These are phyloP conservation scores for Falciphora oryzae DNA, from an alignment of 2,329 filamentous ascomycete genomes.

Conservation along the genomic window DNA sequence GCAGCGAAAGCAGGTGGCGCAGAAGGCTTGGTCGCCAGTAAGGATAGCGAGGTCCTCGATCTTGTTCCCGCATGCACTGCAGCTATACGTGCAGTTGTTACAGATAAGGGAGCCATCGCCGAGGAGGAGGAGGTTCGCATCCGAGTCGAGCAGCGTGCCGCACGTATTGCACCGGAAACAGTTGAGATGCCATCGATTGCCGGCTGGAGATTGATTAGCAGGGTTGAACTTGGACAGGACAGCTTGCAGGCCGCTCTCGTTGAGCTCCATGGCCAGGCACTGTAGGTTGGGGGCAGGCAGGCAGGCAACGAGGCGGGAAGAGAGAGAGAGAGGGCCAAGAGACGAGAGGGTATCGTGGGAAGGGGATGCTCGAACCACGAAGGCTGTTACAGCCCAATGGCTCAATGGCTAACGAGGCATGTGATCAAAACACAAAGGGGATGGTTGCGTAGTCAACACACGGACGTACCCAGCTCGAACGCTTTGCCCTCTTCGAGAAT, in stretches of 20 bases:
- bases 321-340: conserved; percentile 4
- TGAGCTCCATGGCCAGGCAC: conserved; percentile 8
- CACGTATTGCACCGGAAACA: conserved; percentile 98
- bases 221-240: conserved; percentile 22
- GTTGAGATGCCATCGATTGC: conserved; percentile 97
- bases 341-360: neutral
- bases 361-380: neutral
- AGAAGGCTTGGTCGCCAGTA: conserved; percentile 96
- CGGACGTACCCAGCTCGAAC: conserved; percentile 79
- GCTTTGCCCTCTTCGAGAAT: conserved; percentile 98
- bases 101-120: conserved; percentile 97
- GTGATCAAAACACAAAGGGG: neutral
- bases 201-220: conserved; percentile 51
- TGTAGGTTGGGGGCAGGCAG: conserved; percentile 5
- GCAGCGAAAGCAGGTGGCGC: conserved; percentile 93
- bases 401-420: neutral
- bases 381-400: neutral
- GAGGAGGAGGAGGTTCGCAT: conserved; percentile 93
- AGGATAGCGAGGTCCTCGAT: conserved; percentile 97
- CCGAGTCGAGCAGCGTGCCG: conserved; percentile 91
- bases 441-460: conserved; percentile 3
- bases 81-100: conserved; percentile 99
- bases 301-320: neutral
- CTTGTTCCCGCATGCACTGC: conserved; percentile 92
- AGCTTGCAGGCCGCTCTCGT: neutral